phyloP scores from a whole-genome alignment of 495 filamentous ascomycete genomes.

The Aspergillus cristatus region DNA sequence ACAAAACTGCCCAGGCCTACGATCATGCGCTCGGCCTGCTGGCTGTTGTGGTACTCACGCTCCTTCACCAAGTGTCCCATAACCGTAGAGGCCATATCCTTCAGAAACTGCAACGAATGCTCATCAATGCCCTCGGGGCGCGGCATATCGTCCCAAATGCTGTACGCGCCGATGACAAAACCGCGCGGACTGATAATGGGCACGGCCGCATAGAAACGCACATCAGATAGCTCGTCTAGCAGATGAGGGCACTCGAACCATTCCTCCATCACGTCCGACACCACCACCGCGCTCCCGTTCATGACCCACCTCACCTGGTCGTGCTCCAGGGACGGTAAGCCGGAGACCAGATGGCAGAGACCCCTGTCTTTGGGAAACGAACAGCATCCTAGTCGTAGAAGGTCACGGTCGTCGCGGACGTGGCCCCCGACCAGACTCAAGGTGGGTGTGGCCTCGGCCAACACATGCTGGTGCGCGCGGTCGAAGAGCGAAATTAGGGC shows the following conservation, averaged over 20 bases:
- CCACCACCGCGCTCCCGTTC: conserved; percentile 13
- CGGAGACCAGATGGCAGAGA: conserved; percentile 32
- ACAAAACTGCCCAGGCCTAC: conserved; percentile 23
- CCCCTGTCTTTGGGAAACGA: conserved; percentile 31
- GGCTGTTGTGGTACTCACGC: conserved; percentile 5
- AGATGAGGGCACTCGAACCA: conserved; percentile 19
- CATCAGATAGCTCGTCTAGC: conserved; percentile 18
- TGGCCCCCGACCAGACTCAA: conserved; percentile 29
- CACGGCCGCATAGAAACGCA: conserved; percentile 50
- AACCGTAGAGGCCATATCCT: conserved; percentile 20
- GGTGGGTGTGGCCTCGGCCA: conserved; percentile 49
- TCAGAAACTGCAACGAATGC: conserved; percentile 18
- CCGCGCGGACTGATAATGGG: conserved; percentile 50
- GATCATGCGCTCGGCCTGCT: conserved; percentile 19
- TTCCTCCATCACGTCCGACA: conserved; percentile 9
- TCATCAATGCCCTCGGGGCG: conserved; percentile 10
- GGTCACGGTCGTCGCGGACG: conserved; percentile 17
- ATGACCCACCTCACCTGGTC: no score
- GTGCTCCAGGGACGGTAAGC: background rate
- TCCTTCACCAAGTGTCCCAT: conserved; percentile 20
- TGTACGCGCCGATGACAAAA: conserved; percentile 52
- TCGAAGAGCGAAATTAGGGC: conserved; percentile 48
- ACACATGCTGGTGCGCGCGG: conserved; percentile 39
- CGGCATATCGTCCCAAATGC: conserved; percentile 44
- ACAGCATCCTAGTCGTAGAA: conserved; percentile 31